Percentiles rank a stretch among this genome's conserved stretches.
Conservation (phyloP, 2,329 filamentous ascomycete genomes). For the Penicillium decumbens region DNA sequence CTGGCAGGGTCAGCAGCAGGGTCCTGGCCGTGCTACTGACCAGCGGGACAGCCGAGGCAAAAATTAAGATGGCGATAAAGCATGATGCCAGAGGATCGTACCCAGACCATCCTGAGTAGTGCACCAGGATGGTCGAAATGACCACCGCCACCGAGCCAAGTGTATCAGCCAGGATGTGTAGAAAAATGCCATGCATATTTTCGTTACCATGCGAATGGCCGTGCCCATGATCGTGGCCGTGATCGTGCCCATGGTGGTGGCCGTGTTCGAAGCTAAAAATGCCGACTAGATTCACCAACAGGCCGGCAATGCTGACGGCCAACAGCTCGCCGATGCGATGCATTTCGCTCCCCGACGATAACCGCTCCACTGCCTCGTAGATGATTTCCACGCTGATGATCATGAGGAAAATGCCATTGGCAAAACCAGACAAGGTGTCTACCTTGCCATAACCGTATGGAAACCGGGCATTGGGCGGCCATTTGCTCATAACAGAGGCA, state of each 20-base stretch:
- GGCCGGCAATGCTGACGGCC: slow-evolving; percentile 77
- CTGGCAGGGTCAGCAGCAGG: slow-evolving; percentile 77
- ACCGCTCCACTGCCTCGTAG: slow-evolving; percentile 84
- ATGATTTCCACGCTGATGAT: slow-evolving; percentile 94
- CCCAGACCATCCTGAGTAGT: slow-evolving; percentile 82
- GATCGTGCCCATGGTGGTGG: slow-evolving; percentile 44
- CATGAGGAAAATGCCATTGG: slow-evolving; percentile 91
- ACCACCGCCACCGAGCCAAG: slow-evolving; percentile 93
- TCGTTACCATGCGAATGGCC: slow-evolving; percentile 69
- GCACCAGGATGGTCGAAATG: slow-evolving; percentile 79
- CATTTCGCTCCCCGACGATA: slow-evolving; percentile 78
- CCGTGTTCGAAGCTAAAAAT: slow-evolving; percentile 77
- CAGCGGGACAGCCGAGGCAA: slow-evolving; percentile 83
- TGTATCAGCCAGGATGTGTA: slow-evolving; percentile 92
- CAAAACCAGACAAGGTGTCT: slow-evolving; percentile 91
- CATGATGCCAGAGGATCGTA: slow-evolving; percentile 95
- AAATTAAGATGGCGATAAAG: slow-evolving; percentile 87
- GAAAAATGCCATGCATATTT: slow-evolving; percentile 96
- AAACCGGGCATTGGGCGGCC: slow-evolving; percentile 82
- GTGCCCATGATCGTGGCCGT: slow-evolving; percentile 48
- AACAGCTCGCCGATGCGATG: slow-evolving; percentile 81
- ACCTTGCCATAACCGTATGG: slow-evolving; percentile 97
- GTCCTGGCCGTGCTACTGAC: slow-evolving; percentile 79
- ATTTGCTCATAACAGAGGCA: slow-evolving; percentile 92
- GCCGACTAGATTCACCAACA: slow-evolving; percentile 86